Percentiles rank a stretch among this genome's conserved stretches.
Evolutionary conservation across 2,329 filamentous ascomycete species (phyloP).

Genomic region (Cadophora gregata): DNA sequence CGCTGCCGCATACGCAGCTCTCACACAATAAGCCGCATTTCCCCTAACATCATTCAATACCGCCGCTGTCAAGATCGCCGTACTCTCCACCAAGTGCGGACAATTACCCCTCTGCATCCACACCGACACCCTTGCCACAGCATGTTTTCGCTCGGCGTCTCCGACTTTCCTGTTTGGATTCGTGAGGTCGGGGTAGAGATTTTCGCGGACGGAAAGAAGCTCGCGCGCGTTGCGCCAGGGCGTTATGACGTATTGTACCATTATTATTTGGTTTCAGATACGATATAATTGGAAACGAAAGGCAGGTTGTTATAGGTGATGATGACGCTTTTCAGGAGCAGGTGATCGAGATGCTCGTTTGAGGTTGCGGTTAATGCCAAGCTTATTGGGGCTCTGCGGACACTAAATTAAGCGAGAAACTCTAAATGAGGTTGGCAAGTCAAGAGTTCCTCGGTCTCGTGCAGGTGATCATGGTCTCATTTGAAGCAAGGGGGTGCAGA

Average conservation of each 20-base stretch:
- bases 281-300: not conserved
- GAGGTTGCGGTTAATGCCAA: constrained; percentile 29
- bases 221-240: constrained; percentile 73
- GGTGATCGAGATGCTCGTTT: constrained; percentile 16
- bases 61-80: constrained; percentile 73
- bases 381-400: constrained; percentile 34
- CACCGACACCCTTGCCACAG: constrained; percentile 65
- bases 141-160: constrained; percentile 48
- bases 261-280: constrained; percentile 42
- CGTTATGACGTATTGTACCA: constrained; percentile 76
- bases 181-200: constrained; percentile 60
- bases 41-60: constrained; percentile 63
- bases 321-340: not conserved
- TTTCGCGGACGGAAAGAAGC: constrained; percentile 67
- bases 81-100: constrained; percentile 81
- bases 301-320: not conserved
- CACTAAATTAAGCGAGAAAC: constrained; percentile 21
- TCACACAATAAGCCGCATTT: constrained; percentile 59
- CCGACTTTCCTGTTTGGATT: constrained; percentile 66
- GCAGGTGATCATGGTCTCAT: not conserved
- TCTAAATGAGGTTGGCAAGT: constrained; percentile 8
- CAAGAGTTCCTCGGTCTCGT: not conserved
- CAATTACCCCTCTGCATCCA: constrained; percentile 78
- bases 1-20: constrained; percentile 75
- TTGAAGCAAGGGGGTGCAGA: not conserved